Evolutionary conservation across 352 stramenopile genomes (phyloP).

Genomic region (Phytophthora agathidicida): DNA sequence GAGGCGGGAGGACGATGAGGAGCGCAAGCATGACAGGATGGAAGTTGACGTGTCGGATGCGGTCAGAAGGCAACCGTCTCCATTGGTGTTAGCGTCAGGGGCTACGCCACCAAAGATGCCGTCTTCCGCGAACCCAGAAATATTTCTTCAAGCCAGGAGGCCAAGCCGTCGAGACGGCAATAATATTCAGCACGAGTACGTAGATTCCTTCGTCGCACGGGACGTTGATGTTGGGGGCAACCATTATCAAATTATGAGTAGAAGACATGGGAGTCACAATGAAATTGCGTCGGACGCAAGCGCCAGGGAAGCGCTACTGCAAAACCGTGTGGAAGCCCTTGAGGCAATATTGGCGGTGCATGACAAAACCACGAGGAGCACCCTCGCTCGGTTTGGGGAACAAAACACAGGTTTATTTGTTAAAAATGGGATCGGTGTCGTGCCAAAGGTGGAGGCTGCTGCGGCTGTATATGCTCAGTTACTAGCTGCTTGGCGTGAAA

Average conservation of each 20-base stretch:
- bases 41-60: neutral
- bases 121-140: neutral
- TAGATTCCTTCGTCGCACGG: neutral
- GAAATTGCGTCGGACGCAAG: neutral
- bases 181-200: neutral
- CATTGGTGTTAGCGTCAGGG: neutral
- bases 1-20: neutral
- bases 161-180: neutral
- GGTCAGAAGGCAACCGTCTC: constrained; percentile 4
- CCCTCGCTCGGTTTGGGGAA: constrained; percentile 35
- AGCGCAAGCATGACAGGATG: neutral
- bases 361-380: constrained; percentile 50
- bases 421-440: constrained; percentile 1
- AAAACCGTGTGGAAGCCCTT: constrained; percentile 55
- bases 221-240: neutral
- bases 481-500: constrained; percentile 53
- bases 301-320: constrained; percentile 34
- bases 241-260: neutral
- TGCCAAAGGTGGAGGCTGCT: constrained; percentile 13
- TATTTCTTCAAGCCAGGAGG: neutral
- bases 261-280: neutral
- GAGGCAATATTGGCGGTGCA: constrained; percentile 68
- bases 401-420: neutral
- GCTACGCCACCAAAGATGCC: neutral
- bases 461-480: constrained; percentile 20